Evolutionary conservation across 768 basidiomycete species (phyloP), one percentile per base, ranked within the genome.

Genomic region (Amanita subjunquillea): DNA sequence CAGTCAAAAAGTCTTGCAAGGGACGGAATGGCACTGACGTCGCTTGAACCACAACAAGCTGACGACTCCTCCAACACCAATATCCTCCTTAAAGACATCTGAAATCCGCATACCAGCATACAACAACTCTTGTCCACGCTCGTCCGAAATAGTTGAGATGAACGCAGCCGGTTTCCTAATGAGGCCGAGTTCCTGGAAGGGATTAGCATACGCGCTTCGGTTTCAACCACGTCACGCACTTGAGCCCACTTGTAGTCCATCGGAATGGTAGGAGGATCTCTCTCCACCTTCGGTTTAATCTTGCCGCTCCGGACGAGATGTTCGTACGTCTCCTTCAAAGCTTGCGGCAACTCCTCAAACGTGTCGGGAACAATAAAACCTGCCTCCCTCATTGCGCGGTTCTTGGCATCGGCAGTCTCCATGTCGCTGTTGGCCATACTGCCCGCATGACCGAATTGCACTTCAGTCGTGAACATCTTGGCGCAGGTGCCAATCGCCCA

Each of bases 191-290:
- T 96, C 92, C 66, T 65, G 57, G 3, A 30, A 32, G n/a, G 6
- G 15, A 42, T 54, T 44, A 57, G 44, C n/a, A 43, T 6, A 50
- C 10, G 34, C 4, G 27, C 20, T 12, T 27, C 1, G 7, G 30
- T 37, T 3, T 5, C 32, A 13, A 50, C 3, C 15, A 9, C 12
- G 27, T 25, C 15, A 53, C 61, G 17, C 37, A 68, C 69, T 72
- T 94, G 91, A 34, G 94, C 94, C 95, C 95, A 97, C 77, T 98
- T 97, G 84, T 97, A 99, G 73, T 99, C 95, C 91, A 98, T 97
- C n/a, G 95, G 95, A 65, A 98, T 97, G 53, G 88, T 83, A 8
- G 95, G 95, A 4, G 94, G 92, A 22, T 92, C 89, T 51, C 83
- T 74, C 75, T 99, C 95, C 36, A 70, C 60, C 73, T 83, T 75